Evolutionary conservation across 192 early-diverging fungal genomes (phyloP).

Genomic region (Backusella australiensis): DNA sequence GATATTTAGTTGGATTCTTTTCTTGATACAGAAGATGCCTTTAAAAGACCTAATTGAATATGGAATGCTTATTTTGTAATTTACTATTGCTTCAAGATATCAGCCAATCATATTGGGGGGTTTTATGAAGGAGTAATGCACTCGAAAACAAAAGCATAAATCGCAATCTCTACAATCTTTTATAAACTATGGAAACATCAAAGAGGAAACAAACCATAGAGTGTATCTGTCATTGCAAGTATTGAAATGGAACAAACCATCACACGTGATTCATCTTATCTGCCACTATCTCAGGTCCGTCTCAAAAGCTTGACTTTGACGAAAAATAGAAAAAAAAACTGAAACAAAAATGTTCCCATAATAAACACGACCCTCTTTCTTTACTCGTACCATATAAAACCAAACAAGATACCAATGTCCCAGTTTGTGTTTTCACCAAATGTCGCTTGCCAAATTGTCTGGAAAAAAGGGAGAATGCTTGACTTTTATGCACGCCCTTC

Average conservation of each 20-base stretch:
- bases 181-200: too few relatives aligned
- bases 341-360: not conserved
- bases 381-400: not conserved
- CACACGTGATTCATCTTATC: not conserved
- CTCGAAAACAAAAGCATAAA: not conserved
- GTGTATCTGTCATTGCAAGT: too few relatives aligned
- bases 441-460: not conserved
- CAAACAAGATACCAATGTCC: not conserved
- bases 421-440: not conserved
- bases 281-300: not conserved
- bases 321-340: not conserved
- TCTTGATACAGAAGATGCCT: not conserved
- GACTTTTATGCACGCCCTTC: not conserved
- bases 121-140: not conserved
- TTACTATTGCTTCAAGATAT: not conserved
- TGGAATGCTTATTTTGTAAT: not conserved
- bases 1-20: not conserved
- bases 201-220: too few relatives aligned
- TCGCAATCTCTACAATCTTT: too few relatives aligned
- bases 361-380: not conserved
- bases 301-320: not conserved
- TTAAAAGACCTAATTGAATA: not conserved
- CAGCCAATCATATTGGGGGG: not conserved
- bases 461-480: not conserved
- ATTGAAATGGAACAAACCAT: not conserved